Base-by-base conservation (phyloP, 148 eudicot species). In the Polygonum aviculare region DNA sequence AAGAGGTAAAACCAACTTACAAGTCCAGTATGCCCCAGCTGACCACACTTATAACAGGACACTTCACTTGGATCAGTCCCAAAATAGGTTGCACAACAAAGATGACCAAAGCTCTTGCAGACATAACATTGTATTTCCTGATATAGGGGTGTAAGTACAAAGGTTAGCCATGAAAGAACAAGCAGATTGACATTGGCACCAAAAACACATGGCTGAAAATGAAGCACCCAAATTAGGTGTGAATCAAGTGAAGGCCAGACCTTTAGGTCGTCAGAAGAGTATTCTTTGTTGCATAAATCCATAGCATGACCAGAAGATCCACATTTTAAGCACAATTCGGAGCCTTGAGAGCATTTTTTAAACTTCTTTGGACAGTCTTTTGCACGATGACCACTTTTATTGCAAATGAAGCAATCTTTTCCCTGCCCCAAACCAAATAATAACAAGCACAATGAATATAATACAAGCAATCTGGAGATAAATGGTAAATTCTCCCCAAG, bases 31-130 rank as follows among this genome's bases (percentile, higher is more conserved):
- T 96, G 99, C 76, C 99, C 99, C 51, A 85, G 78, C 70, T 73
- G 90, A 75, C 99, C 99, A 86, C 99, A 96, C 85, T 94, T 87
- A 73, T 89, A 96, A 85, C 99, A 93, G 35, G 99, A 88, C 31
- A 81, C 81, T 79, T 85, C 90, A 70, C 81, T 79, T 59, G 88
- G 80, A 76, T 78, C 82, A 72, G 78, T 78, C 76, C 78, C 82
- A 59, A 75, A 70, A 80, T 93, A 88, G 75, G 86, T 80, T 78
- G 78, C 89, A 84, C 99, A 96, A 80, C 97, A 91, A 73, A 96
- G 91, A 85, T 96, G 99, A 51, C 99, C 99, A 80, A 81, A 83
- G 54, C 75, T 84, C 80, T 85, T 85, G 86, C 99, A 96, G 65
- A 91, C 85, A 79, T 96, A 96, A 76, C 99, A 96, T 72, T 88